Percentiles rank a stretch among this genome's conserved stretches.
Evolutionary conservation across 2,329 filamentous ascomycete species (phyloP).

Genomic region (Beauveria bassiana): DNA sequence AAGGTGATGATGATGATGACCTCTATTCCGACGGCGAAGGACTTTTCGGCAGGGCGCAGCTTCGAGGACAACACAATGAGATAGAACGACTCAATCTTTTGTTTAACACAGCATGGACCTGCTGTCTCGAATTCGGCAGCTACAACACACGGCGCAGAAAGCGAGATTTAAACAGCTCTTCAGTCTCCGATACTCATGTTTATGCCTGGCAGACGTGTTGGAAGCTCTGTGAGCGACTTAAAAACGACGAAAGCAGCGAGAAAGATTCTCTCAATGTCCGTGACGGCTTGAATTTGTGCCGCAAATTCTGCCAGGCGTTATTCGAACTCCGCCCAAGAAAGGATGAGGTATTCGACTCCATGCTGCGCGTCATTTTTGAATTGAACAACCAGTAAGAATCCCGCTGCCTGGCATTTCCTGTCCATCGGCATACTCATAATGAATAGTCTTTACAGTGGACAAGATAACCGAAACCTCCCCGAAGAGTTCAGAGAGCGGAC

Average conservation of each 20-base stretch:
- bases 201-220: constrained; percentile 91
- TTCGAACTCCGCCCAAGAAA: constrained; percentile 77
- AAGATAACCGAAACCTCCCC: constrained; percentile 69
- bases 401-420: not conserved
- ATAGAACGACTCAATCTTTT: constrained; percentile 64
- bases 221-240: constrained; percentile 84
- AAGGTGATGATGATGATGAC: constrained; percentile 47
- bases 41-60: constrained; percentile 77
- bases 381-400: constrained; percentile 73
- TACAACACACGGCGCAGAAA: constrained; percentile 8
- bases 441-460: constrained; percentile 72
- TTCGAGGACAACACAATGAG: constrained; percentile 39
- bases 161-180: not conserved
- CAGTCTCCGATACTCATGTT: constrained; percentile 63
- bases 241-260: constrained; percentile 69
- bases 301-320: constrained; percentile 84
- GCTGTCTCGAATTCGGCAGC: constrained; percentile 10
- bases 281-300: constrained; percentile 75
- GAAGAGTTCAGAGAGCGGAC: constrained; percentile 85
- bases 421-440: not conserved
- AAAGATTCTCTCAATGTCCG: constrained; percentile 58
- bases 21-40: constrained; percentile 46
- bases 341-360: constrained; percentile 75
- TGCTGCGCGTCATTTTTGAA: constrained; percentile 87
- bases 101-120: constrained; percentile 38